phyloP scores from a whole-genome alignment of 2,329 filamentous ascomycete genomes.

The Alternaria rosae region DNA sequence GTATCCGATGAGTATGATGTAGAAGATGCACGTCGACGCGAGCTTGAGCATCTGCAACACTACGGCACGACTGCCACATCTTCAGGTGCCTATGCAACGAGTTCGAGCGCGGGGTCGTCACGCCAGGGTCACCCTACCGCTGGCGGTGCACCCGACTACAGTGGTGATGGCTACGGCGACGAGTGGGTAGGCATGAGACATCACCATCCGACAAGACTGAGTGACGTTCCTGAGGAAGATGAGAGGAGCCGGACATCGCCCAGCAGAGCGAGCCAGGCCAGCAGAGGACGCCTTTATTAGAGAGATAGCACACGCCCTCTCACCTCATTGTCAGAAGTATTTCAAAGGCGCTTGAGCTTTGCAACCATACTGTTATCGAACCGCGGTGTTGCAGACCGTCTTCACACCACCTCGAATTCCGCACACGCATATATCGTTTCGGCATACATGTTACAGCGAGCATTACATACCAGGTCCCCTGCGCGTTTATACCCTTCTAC shows the following conservation, averaged over 20 bases:
- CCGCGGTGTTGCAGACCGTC: background rate
- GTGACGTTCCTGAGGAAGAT: constrained; percentile 52
- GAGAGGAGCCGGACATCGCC: constrained; percentile 49
- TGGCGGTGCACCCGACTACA: constrained; percentile 42
- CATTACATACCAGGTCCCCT: constrained; percentile 8
- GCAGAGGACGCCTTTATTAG: constrained; percentile 35
- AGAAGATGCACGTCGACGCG: constrained; percentile 58
- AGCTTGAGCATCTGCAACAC: constrained; percentile 56
- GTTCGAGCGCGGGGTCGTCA: constrained; percentile 30
- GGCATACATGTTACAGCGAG: constrained; percentile 13
- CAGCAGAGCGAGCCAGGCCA: constrained; percentile 47
- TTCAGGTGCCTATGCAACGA: constrained; percentile 38
- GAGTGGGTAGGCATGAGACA: constrained; percentile 50
- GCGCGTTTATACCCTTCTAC: constrained; percentile 14
- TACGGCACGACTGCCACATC: constrained; percentile 52
- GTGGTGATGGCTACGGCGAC: constrained; percentile 47
- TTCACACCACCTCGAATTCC: background rate
- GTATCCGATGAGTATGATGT: constrained; percentile 64
- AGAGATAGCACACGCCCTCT: background rate
- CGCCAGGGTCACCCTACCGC: constrained; percentile 30
- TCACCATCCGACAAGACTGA: constrained; percentile 50
- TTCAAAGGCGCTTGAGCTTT: background rate
- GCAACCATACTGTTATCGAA: background rate
- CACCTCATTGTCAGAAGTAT: background rate
- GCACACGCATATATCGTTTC: constrained; percentile 13